These are phyloP conservation scores for Colletotrichum eremochloae DNA, from an alignment of 2,329 filamentous ascomycete species.

Conservation along the genomic window DNA sequence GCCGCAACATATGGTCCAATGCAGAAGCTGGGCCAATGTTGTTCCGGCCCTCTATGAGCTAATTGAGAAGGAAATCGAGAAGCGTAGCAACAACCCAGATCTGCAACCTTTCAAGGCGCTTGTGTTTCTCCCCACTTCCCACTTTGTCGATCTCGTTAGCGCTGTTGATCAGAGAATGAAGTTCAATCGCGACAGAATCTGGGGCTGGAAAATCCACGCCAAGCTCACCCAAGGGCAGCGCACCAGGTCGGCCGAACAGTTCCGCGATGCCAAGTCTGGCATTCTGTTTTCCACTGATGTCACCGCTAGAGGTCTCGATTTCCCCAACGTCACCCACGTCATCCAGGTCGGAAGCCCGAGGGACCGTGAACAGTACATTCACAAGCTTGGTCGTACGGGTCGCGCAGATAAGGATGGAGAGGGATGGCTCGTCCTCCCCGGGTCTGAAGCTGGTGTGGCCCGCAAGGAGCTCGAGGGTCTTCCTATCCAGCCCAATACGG, in stretches of 20 bases:
- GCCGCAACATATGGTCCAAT: conserved; percentile 80
- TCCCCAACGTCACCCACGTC: conserved; percentile 84
- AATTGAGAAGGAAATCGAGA: conserved; percentile 69
- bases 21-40: conserved; percentile 79
- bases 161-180: conserved; percentile 56
- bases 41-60: conserved; percentile 85
- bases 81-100: conserved; percentile 55
- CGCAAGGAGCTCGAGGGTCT: conserved; percentile 68
- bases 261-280: conserved; percentile 73
- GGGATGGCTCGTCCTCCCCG: conserved; percentile 75
- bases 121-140: conserved; percentile 87
- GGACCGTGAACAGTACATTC: conserved; percentile 79
- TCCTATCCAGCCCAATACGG: conserved; percentile 69
- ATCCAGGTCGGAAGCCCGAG: conserved; percentile 77
- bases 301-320: conserved; percentile 86
- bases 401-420: conserved; percentile 81
- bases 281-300: conserved; percentile 85
- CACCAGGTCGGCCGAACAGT: conserved; percentile 77
- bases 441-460: conserved; percentile 64
- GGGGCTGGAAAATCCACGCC: conserved; percentile 78
- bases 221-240: conserved; percentile 78
- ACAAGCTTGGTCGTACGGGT: conserved; percentile 81
- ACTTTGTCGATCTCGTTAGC: conserved; percentile 75
- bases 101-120: conserved; percentile 91
- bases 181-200: conserved; percentile 59